These are phyloP conservation scores for Euptelea pleiosperma DNA, from an alignment of 164 flowering plant genomes.

Conservation along the genomic window DNA sequence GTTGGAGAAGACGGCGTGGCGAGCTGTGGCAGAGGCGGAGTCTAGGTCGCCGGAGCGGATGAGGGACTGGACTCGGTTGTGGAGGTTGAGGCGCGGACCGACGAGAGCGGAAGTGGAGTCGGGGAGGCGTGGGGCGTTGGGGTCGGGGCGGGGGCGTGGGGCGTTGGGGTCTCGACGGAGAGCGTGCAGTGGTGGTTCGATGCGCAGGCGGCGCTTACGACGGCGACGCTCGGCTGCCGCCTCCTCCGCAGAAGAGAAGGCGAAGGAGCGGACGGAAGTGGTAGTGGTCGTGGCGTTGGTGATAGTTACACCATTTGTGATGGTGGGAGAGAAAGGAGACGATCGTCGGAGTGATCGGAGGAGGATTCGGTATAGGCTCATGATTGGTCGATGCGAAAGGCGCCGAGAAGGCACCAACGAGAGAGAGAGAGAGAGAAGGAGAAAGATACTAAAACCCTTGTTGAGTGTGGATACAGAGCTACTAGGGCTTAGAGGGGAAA, in stretches of 20 bases:
- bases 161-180: constrained; percentile 53
- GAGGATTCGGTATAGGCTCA: too few relatives aligned
- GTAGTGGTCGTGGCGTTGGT: constrained; percentile 4
- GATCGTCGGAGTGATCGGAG: too few relatives aligned
- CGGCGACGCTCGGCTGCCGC: constrained; percentile 86
- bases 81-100: constrained; percentile 76
- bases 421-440: too few relatives aligned
- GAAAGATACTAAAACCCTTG: too few relatives aligned
- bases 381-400: too few relatives aligned
- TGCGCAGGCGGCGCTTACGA: constrained; percentile 73
- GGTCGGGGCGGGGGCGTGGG: constrained; percentile 45
- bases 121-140: constrained; percentile 69
- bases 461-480: too few relatives aligned
- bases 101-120: constrained; percentile 69
- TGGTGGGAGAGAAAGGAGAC: too few relatives aligned
- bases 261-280: constrained; percentile 38
- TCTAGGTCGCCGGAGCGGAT: constrained; percentile 75
- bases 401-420: too few relatives aligned
- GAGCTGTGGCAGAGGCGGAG: constrained; percentile 53
- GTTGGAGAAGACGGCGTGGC: constrained; percentile 59
- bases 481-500: too few relatives aligned
- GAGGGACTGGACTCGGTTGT: constrained; percentile 75
- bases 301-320: too few relatives aligned
- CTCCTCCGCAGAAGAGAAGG: constrained; percentile 81
- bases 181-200: constrained; percentile 77